Evolutionary conservation across 2,329 filamentous ascomycete genomes (phyloP), one percentile per base, ranked within the genome.

Genomic region (Helotiales sp.): DNA sequence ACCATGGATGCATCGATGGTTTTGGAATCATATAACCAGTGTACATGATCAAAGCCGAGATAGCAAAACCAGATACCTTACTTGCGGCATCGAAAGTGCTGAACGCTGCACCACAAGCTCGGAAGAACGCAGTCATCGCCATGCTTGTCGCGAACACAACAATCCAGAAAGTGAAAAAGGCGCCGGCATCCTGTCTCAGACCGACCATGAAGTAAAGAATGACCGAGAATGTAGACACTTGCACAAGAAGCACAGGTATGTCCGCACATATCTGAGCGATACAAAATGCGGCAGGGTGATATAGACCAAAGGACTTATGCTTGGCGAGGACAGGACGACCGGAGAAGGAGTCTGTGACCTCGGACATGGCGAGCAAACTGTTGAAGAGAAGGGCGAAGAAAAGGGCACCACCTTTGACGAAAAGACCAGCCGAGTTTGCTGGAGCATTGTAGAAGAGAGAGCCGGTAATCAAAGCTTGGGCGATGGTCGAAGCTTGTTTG

Each of bases 361-460:
- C 87, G 1, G 84, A 80, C 77, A 89, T 83, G 22, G 84, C 79
- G 1, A 88, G 68, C 7, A 90, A 72, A 55, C 79, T 76, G 67
- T 88, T 85, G 70, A 81, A 86, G 0, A 90, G 74, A 0, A 89
- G 74, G 0, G 85, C 76, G 51, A 89, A 81, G 75, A 89, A 90
- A 4, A 87, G 72, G 0, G 85, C 80, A 52, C 86, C 87, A 0
- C 80, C 78, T 64, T 88, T 88, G 64, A 82, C 68, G 69, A 89
- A 89, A 0, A 90, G 71, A 8, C 86, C 87, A 1, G 72, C 76
- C 0, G 84, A 82, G 50, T 80, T 83, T 24, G 73, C 58, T 0
- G 85, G 79, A 0, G 85, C 81, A 55, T 85, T 78, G 72, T 89
- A 90, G 72, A 90, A 90, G 3, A 89, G 76, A 0, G 85, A 88